These are phyloP conservation scores for Waitea zeae DNA, from an alignment of 1,284 basidiomycete genomes.

Conservation along the genomic window DNA sequence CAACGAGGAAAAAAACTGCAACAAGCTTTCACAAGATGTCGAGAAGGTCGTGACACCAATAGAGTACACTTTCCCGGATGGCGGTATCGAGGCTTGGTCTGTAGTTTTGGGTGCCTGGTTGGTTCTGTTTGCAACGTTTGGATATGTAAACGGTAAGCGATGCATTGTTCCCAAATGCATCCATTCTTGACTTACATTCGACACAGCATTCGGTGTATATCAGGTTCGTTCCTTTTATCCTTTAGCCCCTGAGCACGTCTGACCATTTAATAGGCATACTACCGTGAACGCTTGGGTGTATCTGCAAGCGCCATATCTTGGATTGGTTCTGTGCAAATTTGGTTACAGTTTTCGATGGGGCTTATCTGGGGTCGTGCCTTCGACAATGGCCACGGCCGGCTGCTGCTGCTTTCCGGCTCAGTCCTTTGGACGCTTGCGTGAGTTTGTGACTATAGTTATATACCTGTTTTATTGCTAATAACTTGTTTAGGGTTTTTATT, in stretches of 20 bases:
- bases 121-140: conserved; percentile 1
- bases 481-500: conserved; percentile 15
- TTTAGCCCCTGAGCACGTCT: too few relatives aligned
- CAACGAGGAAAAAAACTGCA: too few relatives aligned
- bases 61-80: too few relatives aligned
- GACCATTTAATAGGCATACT: too few relatives aligned
- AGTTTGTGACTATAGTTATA: conserved; percentile 1
- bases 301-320: conserved; percentile 8
- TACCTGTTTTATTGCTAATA: not conserved
- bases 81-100: conserved; percentile 2
- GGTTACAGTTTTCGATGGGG: conserved; percentile 16
- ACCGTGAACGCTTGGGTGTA: not conserved
- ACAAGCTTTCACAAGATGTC: too few relatives aligned
- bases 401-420: conserved; percentile 13
- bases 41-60: too few relatives aligned
- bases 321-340: conserved; percentile 18
- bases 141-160: not conserved
- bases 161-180: not conserved
- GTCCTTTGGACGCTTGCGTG: conserved; percentile 13
- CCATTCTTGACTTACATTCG: not conserved
- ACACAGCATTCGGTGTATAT: conserved; percentile 2
- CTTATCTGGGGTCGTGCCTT: conserved; percentile 15
- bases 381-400: conserved; percentile 17
- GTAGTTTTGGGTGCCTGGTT: conserved; percentile 2
- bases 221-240: too few relatives aligned